Conservation (phyloP, 345 rosid genomes). For the Citrus mangshanensis region DNA sequence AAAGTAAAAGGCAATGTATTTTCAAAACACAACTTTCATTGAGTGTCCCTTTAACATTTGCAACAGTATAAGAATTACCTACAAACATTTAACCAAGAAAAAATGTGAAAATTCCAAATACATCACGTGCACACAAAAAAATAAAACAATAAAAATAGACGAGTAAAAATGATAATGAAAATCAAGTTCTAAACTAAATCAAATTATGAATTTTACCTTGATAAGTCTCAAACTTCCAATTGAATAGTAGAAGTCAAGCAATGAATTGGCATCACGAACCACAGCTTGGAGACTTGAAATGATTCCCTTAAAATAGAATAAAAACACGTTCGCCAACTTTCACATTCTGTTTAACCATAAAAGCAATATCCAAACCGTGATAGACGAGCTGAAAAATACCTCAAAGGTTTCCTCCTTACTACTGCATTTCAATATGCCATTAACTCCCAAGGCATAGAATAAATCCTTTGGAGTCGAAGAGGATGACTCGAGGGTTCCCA, state of each 20-base stretch:
- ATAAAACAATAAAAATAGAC: neutral
- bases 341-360: neutral
- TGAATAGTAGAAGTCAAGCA: slow-evolving; percentile 78
- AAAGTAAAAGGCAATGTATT: neutral
- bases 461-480: slow-evolving; percentile 62
- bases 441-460: slow-evolving; percentile 67
- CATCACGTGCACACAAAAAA: neutral
- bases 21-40: neutral
- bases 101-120: neutral
- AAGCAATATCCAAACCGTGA: neutral
- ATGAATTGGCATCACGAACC: slow-evolving; percentile 53
- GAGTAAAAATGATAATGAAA: neutral
- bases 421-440: slow-evolving; percentile 58
- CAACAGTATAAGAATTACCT: neutral
- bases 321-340: neutral
- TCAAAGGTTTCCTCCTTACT: slow-evolving; percentile 40
- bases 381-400: slow-evolving; percentile 38
- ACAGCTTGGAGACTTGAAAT: slow-evolving; percentile 64
- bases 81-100: neutral
- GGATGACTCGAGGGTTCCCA: slow-evolving; percentile 47
- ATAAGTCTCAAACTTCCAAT: slow-evolving; percentile 65
- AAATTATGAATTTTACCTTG: slow-evolving; percentile 51
- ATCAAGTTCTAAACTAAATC: neutral
- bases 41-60: neutral
- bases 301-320: slow-evolving; percentile 41